Base-by-base conservation (phyloP, 2,329 filamentous ascomycete species). In the Botrytis cinerea region DNA sequence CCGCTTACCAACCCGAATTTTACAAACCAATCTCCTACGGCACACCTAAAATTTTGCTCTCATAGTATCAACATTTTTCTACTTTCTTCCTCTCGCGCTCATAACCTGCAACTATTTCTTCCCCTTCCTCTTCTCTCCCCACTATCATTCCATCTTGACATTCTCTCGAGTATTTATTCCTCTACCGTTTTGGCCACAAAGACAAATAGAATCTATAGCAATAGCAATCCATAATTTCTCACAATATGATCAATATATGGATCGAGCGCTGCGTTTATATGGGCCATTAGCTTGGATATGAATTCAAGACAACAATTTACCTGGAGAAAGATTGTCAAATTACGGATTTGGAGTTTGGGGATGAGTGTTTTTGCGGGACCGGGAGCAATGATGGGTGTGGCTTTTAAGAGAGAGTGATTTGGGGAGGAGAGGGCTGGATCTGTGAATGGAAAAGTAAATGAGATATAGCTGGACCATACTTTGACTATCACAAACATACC, bases 281-380 rank as follows among this genome's bases (percentile, higher is more conserved):
- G 48, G 48, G 12, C 48, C 6, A 14, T 51, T 5, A n/a, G 4
- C 2, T 16, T 51, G 25, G 16, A n/a, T 7, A 51, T 14, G 1
- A n/a, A n/a, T 7, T 51, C 25, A 5, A 51, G 12, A n/a, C 5
- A 51, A 14, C 12, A 16, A 14, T 2, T 2, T 51, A n/a, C 25
- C 10, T 14, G 25, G 48, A 6, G 12, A n/a, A 12, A n/a, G 1
- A 0, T 3, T 12, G 1, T 5, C 4, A n/a, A 16, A 1, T 6
- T 51, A n/a, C 3, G 12, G 12, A 51, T n/a, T n/a, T n/a, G 2
- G 48, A 51, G 48, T 51, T 14, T 51, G 5, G 48, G 25, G 0
- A 5, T 51, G 2, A 2, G 4, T 25, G 1, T 25, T 25, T n/a
- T 25, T 2, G 22, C 10, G 22, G 46, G 22, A 6, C 46, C 46